Evolutionary conservation across 768 basidiomycete genomes (phyloP), one percentile per base, ranked within the genome.

Genomic region (Tricholoma furcatifolium): DNA sequence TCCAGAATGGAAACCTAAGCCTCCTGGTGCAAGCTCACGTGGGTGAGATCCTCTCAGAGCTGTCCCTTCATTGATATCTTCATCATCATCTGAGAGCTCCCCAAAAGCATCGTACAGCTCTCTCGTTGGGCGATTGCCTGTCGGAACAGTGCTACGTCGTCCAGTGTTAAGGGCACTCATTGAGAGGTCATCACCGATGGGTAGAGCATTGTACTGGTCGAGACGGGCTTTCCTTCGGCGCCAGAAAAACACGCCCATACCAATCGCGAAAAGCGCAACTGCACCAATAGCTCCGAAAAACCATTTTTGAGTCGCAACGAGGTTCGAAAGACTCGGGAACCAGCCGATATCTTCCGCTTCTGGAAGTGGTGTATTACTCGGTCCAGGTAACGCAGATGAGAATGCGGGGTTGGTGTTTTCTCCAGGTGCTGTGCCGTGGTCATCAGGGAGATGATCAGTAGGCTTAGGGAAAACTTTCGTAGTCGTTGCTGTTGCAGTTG

Each of bases 31-130:
- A n/a, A 63, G 65, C 24, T 66, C 65, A 45, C 54, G 62, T 3
- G 66, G 68, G 62, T 71, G 69, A 24, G 63, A 67, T 24, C 72
- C 70, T 18, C 77, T 76, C 47, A 95, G 72, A 27, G 79, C 80
- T 0, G 85, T 85, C 57, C 78, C 77, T 64, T 94, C 93, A 61
- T 91, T 82, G 12, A 73, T 84, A 53, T 88, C 86, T 30, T 91
- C 85, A 14, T 87, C 88, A 41, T 91, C 88, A 55, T 92, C 93
- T 27, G 87, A 88, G 23, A 85, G 79, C 63, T 93, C 93, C 32
- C 93, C 93, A 70, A 98, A 98, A 15, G 96, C 95, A 69, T 98
- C 94, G 62, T 98, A 98, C 56, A 99, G 65, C 70, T 98, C 96
- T 71, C 88, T 88, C 45, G 93, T 89, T 17, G 71, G 70, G 45